Percentiles rank a stretch among this genome's conserved stretches.
phyloP scores from a whole-genome alignment of 2,329 filamentous ascomycete genomes.

The Neonectria faginata region DNA sequence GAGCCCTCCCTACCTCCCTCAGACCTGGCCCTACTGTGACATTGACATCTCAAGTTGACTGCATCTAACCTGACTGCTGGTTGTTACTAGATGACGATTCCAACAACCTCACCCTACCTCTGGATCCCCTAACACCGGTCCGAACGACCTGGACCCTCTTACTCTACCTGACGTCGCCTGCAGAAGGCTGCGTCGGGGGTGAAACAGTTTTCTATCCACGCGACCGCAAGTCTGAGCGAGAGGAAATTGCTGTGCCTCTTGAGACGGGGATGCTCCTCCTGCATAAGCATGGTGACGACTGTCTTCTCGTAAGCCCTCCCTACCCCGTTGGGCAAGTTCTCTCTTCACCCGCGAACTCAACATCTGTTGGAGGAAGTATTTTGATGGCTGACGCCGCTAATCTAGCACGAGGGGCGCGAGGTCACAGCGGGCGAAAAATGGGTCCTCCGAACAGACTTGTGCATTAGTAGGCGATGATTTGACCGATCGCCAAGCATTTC shows the following conservation, averaged over 20 bases:
- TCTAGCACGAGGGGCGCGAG: slow-evolving; percentile 82
- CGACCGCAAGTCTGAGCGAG: slow-evolving; percentile 64
- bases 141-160: slow-evolving; percentile 90
- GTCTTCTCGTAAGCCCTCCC: slow-evolving; percentile 72
- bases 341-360: slow-evolving; percentile 17
- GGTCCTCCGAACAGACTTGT: slow-evolving; percentile 88
- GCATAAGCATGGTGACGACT: slow-evolving; percentile 90
- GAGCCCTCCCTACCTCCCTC: background rate
- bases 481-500: slow-evolving; percentile 15
- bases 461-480: slow-evolving; percentile 65
- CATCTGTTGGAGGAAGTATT: slow-evolving; percentile 48
- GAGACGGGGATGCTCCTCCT: slow-evolving; percentile 89
- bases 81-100: slow-evolving; percentile 83
- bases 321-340: slow-evolving; percentile 14
- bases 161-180: slow-evolving; percentile 82
- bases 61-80: slow-evolving; percentile 22
- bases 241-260: slow-evolving; percentile 77
- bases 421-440: slow-evolving; percentile 88
- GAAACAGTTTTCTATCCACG: slow-evolving; percentile 94
- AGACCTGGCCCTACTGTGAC: background rate
- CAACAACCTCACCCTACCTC: slow-evolving; percentile 73
- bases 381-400: slow-evolving; percentile 43
- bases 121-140: slow-evolving; percentile 47
- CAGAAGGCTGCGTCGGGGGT: slow-evolving; percentile 82
- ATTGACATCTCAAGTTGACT: slow-evolving; percentile 2